These are phyloP conservation scores for Cicer yamashitae DNA, from an alignment of 306 rosid species.

Conservation along the genomic window DNA sequence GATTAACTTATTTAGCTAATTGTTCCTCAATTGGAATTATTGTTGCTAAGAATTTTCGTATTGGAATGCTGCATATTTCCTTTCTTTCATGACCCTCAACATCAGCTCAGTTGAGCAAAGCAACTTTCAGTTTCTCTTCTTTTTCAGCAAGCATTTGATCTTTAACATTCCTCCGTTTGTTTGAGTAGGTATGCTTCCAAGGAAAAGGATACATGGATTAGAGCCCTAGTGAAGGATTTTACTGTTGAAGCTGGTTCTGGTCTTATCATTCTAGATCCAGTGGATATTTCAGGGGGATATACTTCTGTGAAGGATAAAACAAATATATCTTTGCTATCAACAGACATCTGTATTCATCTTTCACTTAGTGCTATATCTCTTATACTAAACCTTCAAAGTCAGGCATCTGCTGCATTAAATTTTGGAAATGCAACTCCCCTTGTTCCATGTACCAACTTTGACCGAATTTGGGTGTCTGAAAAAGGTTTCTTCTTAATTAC, in stretches of 20 bases:
- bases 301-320: conserved; percentile 96
- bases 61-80: conserved; percentile 7
- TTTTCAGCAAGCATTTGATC: conserved; percentile 20
- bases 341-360: conserved; percentile 90
- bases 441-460: conserved; percentile 81
- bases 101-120: conserved; percentile 5
- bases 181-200: conserved; percentile 89
- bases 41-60: conserved; percentile 39
- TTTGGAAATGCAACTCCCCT: conserved; percentile 83
- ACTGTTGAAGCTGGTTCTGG: conserved; percentile 97
- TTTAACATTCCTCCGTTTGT: conserved; percentile 37
- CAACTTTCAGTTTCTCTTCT: conserved; percentile 9
- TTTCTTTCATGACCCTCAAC: neutral
- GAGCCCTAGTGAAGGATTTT: conserved; percentile 93
- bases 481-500: conserved; percentile 64
- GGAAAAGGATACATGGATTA: conserved; percentile 93
- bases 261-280: conserved; percentile 88
- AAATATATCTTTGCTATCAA: conserved; percentile 81
- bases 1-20: conserved; percentile 20
- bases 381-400: conserved; percentile 83
- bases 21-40: conserved; percentile 33
- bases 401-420: conserved; percentile 76
- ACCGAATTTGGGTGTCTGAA: conserved; percentile 82
- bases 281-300: conserved; percentile 95
- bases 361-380: conserved; percentile 88